A percentile compares a stretch with the other conserved stretches of the same genome.
Evolutionary conservation across 1,284 basidiomycete genomes (phyloP).

Genomic region (Apiotrichum laibachii): DNA sequence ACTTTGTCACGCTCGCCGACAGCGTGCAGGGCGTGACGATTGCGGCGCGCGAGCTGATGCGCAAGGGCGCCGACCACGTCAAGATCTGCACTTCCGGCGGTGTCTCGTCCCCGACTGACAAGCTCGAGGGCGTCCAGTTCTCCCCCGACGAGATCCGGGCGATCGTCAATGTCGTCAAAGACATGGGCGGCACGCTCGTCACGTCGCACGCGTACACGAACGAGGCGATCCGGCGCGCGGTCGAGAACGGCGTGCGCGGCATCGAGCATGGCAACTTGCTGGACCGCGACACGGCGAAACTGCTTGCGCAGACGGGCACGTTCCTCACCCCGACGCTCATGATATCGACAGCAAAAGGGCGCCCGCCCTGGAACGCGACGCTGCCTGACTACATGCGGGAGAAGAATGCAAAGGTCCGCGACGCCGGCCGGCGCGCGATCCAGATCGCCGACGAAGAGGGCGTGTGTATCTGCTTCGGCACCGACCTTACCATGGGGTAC

Average conservation of each 20-base stretch:
- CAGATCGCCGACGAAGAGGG: slow-evolving; percentile 33
- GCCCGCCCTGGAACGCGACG: slow-evolving; percentile 21
- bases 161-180: slow-evolving; percentile 53
- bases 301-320: slow-evolving; percentile 46
- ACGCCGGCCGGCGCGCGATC: slow-evolving; percentile 19
- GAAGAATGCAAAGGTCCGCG: slow-evolving; percentile 25
- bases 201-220: slow-evolving; percentile 41
- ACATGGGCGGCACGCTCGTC: slow-evolving; percentile 49
- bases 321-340: slow-evolving; percentile 55
- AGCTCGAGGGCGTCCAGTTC: slow-evolving; percentile 56
- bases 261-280: slow-evolving; percentile 56
- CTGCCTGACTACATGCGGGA: slow-evolving; percentile 20
- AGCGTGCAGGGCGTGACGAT: slow-evolving; percentile 10
- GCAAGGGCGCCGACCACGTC: slow-evolving; percentile 22
- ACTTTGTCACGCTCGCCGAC: slow-evolving; percentile 8
- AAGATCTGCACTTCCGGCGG: slow-evolving; percentile 22
- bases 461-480: slow-evolving; percentile 31
- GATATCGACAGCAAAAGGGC: slow-evolving; percentile 20
- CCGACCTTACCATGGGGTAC: slow-evolving; percentile 12
- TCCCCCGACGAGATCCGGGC: slow-evolving; percentile 56
- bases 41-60: slow-evolving; percentile 15
- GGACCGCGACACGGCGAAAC: slow-evolving; percentile 36
- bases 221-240: slow-evolving; percentile 35
- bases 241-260: slow-evolving; percentile 44
- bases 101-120: slow-evolving; percentile 38